Percentiles rank a stretch among this genome's conserved stretches.
These are phyloP conservation scores for Carex scoparia DNA, from an alignment of 176 grass and related monocot species.

Conservation along the genomic window DNA sequence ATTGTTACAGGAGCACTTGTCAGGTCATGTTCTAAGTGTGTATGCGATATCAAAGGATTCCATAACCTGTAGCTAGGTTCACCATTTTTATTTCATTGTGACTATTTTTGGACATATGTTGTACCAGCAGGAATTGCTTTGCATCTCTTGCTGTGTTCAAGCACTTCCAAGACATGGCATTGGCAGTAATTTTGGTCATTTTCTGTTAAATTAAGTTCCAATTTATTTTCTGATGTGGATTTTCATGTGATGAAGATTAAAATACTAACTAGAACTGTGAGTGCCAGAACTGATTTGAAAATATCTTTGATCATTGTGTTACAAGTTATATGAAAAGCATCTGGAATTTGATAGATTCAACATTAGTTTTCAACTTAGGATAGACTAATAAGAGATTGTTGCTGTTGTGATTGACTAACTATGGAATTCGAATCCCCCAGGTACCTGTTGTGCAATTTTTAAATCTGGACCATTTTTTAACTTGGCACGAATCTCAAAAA, in stretches of 20 bases:
- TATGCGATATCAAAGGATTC: too few relatives aligned
- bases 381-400: neutral
- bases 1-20: too few relatives aligned
- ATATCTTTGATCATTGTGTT: neutral
- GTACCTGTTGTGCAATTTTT: too few relatives aligned
- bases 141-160: slow-evolving; percentile 41
- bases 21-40: too few relatives aligned
- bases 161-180: slow-evolving; percentile 66
- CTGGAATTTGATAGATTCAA: neutral
- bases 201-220: neutral
- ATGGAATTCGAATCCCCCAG: too few relatives aligned
- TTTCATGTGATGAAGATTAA: neutral
- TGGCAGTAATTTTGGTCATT: slow-evolving; percentile 37
- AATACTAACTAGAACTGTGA: neutral
- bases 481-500: too few relatives aligned
- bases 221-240: neutral
- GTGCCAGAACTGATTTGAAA: neutral
- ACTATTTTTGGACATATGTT: too few relatives aligned
- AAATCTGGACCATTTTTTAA: too few relatives aligned
- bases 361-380: neutral
- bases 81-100: too few relatives aligned
- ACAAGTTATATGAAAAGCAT: neutral
- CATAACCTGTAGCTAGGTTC: too few relatives aligned
- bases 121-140: too few relatives aligned
- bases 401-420: too few relatives aligned